Percentiles rank a stretch among this genome's conserved stretches.
Evolutionary conservation across 768 basidiomycete species (phyloP).

Genomic region (Boletus rubropictus): DNA sequence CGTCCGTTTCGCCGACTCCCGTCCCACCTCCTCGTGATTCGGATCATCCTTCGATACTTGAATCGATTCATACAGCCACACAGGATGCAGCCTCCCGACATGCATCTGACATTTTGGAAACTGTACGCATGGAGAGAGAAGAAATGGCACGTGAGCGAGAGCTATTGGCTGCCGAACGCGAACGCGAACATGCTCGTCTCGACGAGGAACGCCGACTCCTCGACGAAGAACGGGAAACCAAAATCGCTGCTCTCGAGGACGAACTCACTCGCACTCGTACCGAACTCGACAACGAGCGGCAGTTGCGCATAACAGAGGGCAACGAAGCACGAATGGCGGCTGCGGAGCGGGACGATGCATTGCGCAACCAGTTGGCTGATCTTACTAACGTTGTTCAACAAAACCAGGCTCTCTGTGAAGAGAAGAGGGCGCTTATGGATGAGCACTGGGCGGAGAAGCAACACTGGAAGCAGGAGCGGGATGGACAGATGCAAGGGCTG

Average conservation of each 20-base stretch:
- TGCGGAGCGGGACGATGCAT: conserved; percentile 53
- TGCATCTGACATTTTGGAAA: conserved; percentile 53
- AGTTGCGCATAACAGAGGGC: conserved; percentile 52
- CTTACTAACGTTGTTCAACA: conserved; percentile 70
- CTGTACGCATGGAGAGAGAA: conserved; percentile 53
- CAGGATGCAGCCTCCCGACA: conserved; percentile 53
- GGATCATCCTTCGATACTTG: conserved; percentile 32
- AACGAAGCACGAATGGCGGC: conserved; percentile 59
- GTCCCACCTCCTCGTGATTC: conserved; percentile 17
- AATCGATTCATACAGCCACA: conserved; percentile 38
- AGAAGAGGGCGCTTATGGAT: conserved; percentile 57
- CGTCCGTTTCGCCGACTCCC: conserved; percentile 20
- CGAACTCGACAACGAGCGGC: conserved; percentile 61
- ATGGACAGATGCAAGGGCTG: conserved; percentile 50
- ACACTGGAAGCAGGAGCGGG: conserved; percentile 52
- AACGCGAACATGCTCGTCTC: conserved; percentile 42
- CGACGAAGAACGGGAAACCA: conserved; percentile 46
- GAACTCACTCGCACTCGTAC: conserved; percentile 51
- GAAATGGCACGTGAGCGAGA: conserved; percentile 53
- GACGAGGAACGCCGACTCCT: conserved; percentile 44
- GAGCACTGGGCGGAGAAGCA: conserved; percentile 60
- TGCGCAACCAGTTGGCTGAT: conserved; percentile 59
- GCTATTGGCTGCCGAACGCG: conserved; percentile 48
- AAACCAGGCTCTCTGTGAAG: conserved; percentile 52
- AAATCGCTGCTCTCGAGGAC: conserved; percentile 57